Evolutionary conservation across 2,329 filamentous ascomycete genomes (phyloP), one percentile per base, ranked within the genome.

Genomic region (Microsporum ferrugineum): DNA sequence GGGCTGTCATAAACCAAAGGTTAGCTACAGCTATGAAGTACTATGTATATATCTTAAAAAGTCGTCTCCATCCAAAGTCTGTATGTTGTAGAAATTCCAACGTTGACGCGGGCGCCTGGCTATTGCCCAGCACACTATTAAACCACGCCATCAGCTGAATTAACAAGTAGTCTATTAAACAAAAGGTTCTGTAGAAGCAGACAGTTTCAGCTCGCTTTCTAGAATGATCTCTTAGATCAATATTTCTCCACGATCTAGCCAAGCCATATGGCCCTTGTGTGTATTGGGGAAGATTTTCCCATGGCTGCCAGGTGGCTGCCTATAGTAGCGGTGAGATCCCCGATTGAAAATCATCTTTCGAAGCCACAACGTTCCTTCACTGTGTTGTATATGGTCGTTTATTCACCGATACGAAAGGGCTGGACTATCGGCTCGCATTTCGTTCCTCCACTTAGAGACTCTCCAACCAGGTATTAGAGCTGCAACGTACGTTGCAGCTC

Each of bases 291-390:
- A 12, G 49, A 53, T 34, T n/a, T n/a, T n/a, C 31, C 27, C 14
- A 34, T 53, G 49, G 49, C 49, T 53, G 8, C 49, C 31, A 55
- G 51, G 51, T 55, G 31, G 51, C 51, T 36, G 31, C 5, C 8
- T 17, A 51, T 55, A 55, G 51, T 34, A 55, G 51, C 51, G 51
- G 51, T 55, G 51, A 55, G 51, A 55, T 23, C 33, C 14, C 14
- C 29, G 5, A 51, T 45, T 4, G 10, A 47, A 47, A 29, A 47
- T 23, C 3, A 17, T 12, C 10, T 8, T 10, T 33, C 3, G 45
- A 55, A 38, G 43, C 43, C n/a, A 47, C 8, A 6, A 2, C n/a
- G 2, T 47, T 47, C 43, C 17, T 23, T 23, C 17, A 23, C 17
- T 23, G 17, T 23, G 17, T 23, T 23, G 39, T 14, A 5, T 10